These are phyloP conservation scores for Pseudovirgaria hyperparasitica DNA, from an alignment of 2,329 filamentous ascomycete species.

Conservation along the genomic window DNA sequence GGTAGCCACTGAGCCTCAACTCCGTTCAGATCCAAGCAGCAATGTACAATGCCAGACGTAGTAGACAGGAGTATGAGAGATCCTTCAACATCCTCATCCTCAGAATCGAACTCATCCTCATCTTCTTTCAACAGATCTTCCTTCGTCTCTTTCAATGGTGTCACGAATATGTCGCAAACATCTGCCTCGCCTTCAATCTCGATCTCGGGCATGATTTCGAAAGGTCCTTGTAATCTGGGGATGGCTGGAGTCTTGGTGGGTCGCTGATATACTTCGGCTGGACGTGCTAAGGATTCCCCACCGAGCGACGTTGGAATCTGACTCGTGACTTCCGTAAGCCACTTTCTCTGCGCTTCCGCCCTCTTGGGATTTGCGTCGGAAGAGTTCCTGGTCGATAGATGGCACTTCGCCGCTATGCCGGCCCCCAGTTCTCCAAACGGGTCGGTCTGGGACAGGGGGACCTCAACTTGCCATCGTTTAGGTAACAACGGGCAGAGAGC, in stretches of 20 bases:
- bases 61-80: constrained; percentile 47
- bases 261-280: constrained; percentile 41
- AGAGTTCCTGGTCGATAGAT: no score
- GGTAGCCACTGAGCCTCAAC: constrained; percentile 53
- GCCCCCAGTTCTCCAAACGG: no score
- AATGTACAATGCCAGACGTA: constrained; percentile 40
- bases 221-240: constrained; percentile 50
- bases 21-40: constrained; percentile 49
- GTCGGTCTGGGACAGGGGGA: no score
- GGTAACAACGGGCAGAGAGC: constrained; percentile 84
- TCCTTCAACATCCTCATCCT: constrained; percentile 39
- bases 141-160: constrained; percentile 26
- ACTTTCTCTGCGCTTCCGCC: constrained; percentile 35
- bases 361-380: no score
- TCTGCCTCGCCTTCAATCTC: constrained; percentile 40
- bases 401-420: no score
- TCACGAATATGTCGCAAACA: constrained; percentile 47
- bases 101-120: constrained; percentile 36
- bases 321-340: constrained; percentile 35
- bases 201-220: constrained; percentile 37
- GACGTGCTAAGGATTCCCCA: constrained; percentile 26
- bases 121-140: constrained; percentile 37
- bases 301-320: constrained; percentile 36
- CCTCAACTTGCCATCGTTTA: constrained; percentile 72
- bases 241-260: constrained; percentile 42